Evolutionary conservation across 2,329 filamentous ascomycete species (phyloP).

Genomic region (Pestalotiopsis sp.): DNA sequence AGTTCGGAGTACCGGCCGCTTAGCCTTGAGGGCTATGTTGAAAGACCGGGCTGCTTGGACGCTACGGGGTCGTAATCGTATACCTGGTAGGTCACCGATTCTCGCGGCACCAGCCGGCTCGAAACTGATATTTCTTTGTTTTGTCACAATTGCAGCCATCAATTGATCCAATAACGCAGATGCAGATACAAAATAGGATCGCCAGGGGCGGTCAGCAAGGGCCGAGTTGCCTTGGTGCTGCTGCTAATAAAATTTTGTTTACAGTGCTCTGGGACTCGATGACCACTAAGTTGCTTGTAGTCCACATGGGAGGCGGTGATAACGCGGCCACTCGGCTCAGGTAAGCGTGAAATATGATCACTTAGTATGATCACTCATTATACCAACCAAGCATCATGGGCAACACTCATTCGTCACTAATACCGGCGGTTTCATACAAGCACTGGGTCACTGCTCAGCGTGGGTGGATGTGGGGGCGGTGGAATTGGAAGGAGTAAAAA

Average conservation of each 20-base stretch:
- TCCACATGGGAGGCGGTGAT: neutral
- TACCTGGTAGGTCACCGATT: neutral
- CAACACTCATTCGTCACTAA: slow-evolving; percentile 1
- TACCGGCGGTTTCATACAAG: slow-evolving; percentile 10
- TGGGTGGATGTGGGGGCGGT: neutral
- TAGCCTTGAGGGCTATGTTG: neutral
- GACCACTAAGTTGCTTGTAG: neutral
- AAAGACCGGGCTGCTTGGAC: neutral
- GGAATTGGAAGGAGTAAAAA: neutral
- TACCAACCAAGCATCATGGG: neutral
- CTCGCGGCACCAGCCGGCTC: neutral
- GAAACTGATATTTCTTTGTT: neutral
- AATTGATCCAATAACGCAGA: neutral
- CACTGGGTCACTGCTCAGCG: neutral
- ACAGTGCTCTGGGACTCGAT: neutral
- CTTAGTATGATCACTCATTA: neutral
- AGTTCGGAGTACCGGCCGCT: neutral
- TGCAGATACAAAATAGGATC: slow-evolving; percentile 12
- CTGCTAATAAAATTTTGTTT: neutral
- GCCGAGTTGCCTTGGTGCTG: neutral
- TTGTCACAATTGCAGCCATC: neutral
- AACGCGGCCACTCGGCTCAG: slow-evolving; percentile 3
- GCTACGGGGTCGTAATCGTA: neutral
- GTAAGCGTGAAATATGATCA: slow-evolving; percentile 6
- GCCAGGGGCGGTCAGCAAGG: slow-evolving; percentile 6